These are phyloP conservation scores for Cupressus sempervirens DNA, from an alignment of 75 land plant genomes.

Conservation along the genomic window DNA sequence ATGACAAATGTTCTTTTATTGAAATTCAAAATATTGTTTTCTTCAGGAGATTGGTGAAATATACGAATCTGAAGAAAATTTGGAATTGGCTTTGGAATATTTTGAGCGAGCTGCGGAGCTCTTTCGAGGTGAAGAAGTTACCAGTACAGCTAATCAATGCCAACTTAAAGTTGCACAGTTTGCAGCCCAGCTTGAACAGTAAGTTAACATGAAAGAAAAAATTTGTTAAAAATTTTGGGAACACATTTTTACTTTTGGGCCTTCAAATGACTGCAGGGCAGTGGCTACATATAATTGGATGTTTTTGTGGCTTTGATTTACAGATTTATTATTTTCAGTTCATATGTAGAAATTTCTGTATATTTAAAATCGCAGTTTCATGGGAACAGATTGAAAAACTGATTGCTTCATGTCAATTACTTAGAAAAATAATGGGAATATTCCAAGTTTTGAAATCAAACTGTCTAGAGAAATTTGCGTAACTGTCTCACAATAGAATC, in stretches of 20 bases:
- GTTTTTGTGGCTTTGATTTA: background rate
- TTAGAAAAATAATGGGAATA: background rate
- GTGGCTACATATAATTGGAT: background rate
- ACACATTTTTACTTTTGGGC: background rate
- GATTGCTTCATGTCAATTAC: background rate
- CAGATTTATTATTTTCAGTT: background rate
- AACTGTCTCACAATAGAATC: background rate
- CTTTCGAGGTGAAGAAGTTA: slow-evolving; percentile 78
- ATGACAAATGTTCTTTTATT: no score
- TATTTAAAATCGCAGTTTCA: background rate
- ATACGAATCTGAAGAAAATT: slow-evolving; percentile 70
- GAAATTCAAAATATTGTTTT: background rate
- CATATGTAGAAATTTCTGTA: background rate
- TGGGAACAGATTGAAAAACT: background rate
- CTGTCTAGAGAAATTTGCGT: background rate
- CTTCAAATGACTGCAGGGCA: background rate
- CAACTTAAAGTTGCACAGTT: slow-evolving; percentile 90
- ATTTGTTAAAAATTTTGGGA: background rate
- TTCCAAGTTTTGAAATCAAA: background rate
- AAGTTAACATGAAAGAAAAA: slow-evolving; percentile 13
- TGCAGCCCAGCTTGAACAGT: slow-evolving; percentile 92
- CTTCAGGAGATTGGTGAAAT: slow-evolving; percentile 83
- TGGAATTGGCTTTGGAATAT: slow-evolving; percentile 60
- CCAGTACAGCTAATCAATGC: slow-evolving; percentile 85
- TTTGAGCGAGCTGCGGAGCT: slow-evolving; percentile 84